phyloP scores from a whole-genome alignment of 768 basidiomycete species.

The Hypsizygus marmoreus region DNA sequence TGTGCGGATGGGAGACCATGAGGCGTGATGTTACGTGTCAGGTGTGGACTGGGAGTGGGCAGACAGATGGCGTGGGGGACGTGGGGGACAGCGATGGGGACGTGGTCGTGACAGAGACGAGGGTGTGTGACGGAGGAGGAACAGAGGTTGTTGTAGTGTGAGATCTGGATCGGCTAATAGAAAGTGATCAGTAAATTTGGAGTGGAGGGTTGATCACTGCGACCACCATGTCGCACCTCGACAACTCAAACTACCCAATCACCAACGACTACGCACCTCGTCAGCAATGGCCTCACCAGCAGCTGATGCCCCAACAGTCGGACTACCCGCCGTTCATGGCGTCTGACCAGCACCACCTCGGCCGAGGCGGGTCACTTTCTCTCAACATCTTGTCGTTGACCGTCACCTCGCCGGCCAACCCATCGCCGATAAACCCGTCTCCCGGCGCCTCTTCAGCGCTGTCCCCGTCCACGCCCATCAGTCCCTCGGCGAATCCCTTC shows the following conservation, averaged over 20 bases:
- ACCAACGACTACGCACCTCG: conserved; percentile 14
- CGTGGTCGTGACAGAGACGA: no score
- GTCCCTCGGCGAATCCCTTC: conserved; percentile 48
- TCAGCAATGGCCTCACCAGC: conserved; percentile 18
- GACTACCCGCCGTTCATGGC: conserved; percentile 10
- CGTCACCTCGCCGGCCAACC: conserved; percentile 65
- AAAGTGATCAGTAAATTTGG: no score
- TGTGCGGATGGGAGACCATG: no score
- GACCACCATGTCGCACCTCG: conserved; percentile 11
- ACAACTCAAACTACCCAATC: conserved; percentile 18
- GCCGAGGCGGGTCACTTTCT: conserved; percentile 43
- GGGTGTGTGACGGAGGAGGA: no score
- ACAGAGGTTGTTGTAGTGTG: no score
- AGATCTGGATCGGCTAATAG: no score
- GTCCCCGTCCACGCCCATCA: conserved; percentile 63
- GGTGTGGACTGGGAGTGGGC: no score
- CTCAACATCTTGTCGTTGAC: conserved; percentile 70
- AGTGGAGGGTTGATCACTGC: no score
- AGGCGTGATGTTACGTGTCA: no score
- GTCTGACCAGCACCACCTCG: conserved; percentile 24
- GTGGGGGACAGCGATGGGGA: no score
- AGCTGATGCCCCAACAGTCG: conserved; percentile 11
- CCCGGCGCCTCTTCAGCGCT: conserved; percentile 38
- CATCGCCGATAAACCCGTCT: conserved; percentile 61
- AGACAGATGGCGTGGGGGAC: no score